Percentiles rank a stretch among this genome's conserved stretches.
Evolutionary conservation across 2,329 filamentous ascomycete species (phyloP).

Genomic region (Aspergillus fijiensis): DNA sequence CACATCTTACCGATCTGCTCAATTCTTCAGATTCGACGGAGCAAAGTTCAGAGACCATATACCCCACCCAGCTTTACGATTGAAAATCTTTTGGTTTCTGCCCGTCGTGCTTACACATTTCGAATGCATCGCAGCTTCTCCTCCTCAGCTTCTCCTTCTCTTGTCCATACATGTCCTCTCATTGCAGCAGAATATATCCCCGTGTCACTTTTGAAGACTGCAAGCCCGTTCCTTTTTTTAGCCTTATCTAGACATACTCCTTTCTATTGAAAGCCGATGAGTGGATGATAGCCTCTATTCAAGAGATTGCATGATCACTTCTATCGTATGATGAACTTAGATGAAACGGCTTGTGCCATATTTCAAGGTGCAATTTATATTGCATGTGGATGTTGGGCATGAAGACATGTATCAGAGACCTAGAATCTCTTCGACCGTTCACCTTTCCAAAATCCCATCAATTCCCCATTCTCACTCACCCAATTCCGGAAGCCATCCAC

Average conservation of each 20-base stretch:
- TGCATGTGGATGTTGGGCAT: neutral
- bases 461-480: constrained; percentile 61
- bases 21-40: neutral
- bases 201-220: neutral
- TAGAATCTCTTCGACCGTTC: constrained; percentile 54
- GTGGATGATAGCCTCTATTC: neutral
- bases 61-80: neutral
- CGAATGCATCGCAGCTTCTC: neutral
- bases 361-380: neutral
- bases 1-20: neutral
- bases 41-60: neutral
- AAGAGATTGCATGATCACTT: neutral
- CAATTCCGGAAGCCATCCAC: constrained; percentile 61
- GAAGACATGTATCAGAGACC: neutral
- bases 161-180: neutral
- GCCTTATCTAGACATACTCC: too few relatives aligned
- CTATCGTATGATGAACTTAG: neutral
- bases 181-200: neutral
- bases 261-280: too few relatives aligned
- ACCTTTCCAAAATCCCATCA: constrained; percentile 63
- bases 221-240: constrained; percentile 1
- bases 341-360: neutral
- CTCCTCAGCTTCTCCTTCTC: too few relatives aligned
- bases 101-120: neutral
- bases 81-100: neutral